Evolutionary conservation across 176 grass and related monocot genomes (phyloP).

Genomic region (Coix lacrymajobi): DNA sequence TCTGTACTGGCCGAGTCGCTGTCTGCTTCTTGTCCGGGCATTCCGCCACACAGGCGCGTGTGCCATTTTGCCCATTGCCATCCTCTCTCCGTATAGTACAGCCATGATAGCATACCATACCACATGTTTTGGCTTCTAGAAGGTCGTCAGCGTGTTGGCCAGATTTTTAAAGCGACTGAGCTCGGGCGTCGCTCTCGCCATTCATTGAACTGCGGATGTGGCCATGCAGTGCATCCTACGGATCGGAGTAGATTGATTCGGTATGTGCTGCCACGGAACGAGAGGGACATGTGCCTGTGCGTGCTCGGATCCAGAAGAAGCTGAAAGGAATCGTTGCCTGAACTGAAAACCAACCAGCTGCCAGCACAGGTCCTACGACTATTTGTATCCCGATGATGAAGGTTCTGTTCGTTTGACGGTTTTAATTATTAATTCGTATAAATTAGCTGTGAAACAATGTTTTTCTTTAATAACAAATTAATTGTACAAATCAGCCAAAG

Average conservation of each 20-base stretch:
- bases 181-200: constrained; percentile 7
- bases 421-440: no score
- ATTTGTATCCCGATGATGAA: background rate
- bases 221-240: constrained; percentile 3
- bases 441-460: no score
- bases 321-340: constrained; percentile 2
- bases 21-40: background rate
- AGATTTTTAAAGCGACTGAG: background rate
- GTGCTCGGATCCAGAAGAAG: background rate
- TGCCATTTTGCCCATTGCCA: background rate
- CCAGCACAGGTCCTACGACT: background rate
- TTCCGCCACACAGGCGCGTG: no score
- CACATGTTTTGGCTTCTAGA: constrained; percentile 31
- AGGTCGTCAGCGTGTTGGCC: constrained; percentile 3
- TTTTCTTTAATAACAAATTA: no score
- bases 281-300: constrained; percentile 19
- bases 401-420: no score
- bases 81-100: background rate
- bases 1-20: background rate
- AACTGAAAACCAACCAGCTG: constrained; percentile 6
- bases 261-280: background rate
- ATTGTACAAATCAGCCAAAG: no score
- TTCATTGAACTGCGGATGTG: background rate
- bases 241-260: constrained; percentile 27
- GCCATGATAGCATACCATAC: background rate